Evolutionary conservation across 495 filamentous ascomycete genomes (phyloP).

Genomic region (Penicillium samsonianum): DNA sequence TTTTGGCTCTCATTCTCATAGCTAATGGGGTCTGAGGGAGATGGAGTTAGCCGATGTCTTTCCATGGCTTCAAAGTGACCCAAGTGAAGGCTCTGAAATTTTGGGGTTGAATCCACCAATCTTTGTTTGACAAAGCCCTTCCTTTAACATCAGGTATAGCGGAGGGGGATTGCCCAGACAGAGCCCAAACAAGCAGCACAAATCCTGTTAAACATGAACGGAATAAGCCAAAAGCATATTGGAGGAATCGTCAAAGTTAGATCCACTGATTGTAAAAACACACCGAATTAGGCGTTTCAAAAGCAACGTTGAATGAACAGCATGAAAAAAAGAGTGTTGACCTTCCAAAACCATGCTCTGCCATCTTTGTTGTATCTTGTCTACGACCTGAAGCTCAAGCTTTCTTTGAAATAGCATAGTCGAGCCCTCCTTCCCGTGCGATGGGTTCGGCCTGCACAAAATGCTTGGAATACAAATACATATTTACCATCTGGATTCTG

Average conservation of each 20-base stretch:
- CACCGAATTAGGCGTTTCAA: neutral
- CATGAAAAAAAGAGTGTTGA: neutral
- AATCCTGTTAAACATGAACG: neutral
- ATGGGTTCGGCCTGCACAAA: neutral
- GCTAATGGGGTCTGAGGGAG: neutral
- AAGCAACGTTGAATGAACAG: neutral
- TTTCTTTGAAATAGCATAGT: neutral
- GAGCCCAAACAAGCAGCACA: neutral
- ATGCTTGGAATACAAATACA: neutral
- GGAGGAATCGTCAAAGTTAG: neutral
- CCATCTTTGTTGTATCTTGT: neutral
- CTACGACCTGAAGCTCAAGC: neutral
- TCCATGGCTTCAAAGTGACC: neutral
- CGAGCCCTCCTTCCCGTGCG: neutral
- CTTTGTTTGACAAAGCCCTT: neutral
- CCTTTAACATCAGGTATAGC: neutral
- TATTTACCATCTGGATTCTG: neutral
- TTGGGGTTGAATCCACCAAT: neutral
- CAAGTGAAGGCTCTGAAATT: neutral
- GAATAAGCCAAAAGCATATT: neutral
- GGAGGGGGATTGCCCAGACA: neutral
- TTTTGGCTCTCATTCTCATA: neutral
- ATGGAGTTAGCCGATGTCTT: neutral
- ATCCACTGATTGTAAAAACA: neutral
- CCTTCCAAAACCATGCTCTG: too few species aligned